These are phyloP conservation scores for Cercospora sp. DNA, from an alignment of 2,329 filamentous ascomycete genomes.

Conservation along the genomic window DNA sequence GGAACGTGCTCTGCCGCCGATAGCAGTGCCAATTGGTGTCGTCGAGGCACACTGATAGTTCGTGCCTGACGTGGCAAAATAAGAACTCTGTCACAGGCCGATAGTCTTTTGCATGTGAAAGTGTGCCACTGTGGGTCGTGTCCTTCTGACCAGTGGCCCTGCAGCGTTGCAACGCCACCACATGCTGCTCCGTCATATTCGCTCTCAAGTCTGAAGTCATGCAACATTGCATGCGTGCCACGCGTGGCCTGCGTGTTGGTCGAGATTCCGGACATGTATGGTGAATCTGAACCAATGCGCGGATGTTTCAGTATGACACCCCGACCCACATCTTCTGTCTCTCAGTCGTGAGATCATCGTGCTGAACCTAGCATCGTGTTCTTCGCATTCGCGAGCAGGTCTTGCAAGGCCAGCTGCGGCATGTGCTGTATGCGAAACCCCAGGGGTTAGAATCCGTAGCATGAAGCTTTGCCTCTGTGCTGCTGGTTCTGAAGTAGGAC, in stretches of 20 bases:
- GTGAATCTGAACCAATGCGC: not conserved
- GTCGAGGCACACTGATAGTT: constrained; percentile 17
- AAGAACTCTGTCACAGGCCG: constrained; percentile 4
- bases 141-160: not conserved
- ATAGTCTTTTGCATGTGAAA: constrained; percentile 13
- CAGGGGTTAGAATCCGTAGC: not conserved
- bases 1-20: constrained; percentile 21
- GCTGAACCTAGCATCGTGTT: not conserved
- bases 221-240: not conserved
- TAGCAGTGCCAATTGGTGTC: constrained; percentile 25
- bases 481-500: not conserved
- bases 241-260: not conserved
- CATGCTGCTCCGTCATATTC: not conserved
- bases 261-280: not conserved
- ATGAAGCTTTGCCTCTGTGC: not conserved
- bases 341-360: not conserved
- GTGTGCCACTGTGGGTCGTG: not conserved
- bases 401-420: not conserved
- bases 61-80: constrained; percentile 5
- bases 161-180: not conserved
- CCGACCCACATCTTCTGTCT: not conserved
- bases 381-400: not conserved
- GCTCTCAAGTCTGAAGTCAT: not conserved
- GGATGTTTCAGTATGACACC: not conserved
- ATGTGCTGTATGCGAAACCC: not conserved